Evolutionary conservation across 768 basidiomycete genomes (phyloP).

Genomic region (Lentinula detonsa): DNA sequence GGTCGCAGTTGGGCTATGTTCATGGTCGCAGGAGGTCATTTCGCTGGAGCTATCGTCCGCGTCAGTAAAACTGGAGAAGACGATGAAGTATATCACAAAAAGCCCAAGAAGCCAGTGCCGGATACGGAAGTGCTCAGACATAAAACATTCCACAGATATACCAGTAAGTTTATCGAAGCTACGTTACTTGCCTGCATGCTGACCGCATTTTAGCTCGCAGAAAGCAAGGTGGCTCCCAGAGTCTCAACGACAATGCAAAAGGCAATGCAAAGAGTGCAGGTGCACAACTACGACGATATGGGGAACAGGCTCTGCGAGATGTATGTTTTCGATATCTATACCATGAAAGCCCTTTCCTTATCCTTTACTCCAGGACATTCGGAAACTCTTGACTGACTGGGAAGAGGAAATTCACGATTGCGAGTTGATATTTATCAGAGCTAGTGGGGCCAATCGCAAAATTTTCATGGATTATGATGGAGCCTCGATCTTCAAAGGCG

Average conservation of each 20-base stretch:
- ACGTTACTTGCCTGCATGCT: conserved; percentile 3
- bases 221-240: conserved; percentile 96
- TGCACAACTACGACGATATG: conserved; percentile 88
- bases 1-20: conserved; percentile 89
- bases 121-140: conserved; percentile 80
- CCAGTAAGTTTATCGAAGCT: conserved; percentile 55
- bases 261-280: conserved; percentile 92
- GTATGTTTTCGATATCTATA: conserved; percentile 28
- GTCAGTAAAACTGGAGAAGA: conserved; percentile 54
- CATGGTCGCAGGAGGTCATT: conserved; percentile 97
- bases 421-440: conserved; percentile 89
- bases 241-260: conserved; percentile 87
- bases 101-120: conserved; percentile 58
- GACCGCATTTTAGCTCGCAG: conserved; percentile 63
- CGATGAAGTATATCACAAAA: conserved; percentile 34
- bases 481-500: conserved; percentile 70
- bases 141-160: conserved; percentile 98
- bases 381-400: conserved; percentile 79
- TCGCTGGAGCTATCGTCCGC: conserved; percentile 85
- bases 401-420: conserved; percentile 78
- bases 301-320: conserved; percentile 88
- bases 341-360: not conserved
- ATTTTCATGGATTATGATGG: conserved; percentile 91
- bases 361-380: conserved; percentile 66
- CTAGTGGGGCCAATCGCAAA: conserved; percentile 78